These are phyloP conservation scores for Teratosphaeria zuluensis DNA, from an alignment of 2,329 filamentous ascomycete genomes.

Conservation along the genomic window DNA sequence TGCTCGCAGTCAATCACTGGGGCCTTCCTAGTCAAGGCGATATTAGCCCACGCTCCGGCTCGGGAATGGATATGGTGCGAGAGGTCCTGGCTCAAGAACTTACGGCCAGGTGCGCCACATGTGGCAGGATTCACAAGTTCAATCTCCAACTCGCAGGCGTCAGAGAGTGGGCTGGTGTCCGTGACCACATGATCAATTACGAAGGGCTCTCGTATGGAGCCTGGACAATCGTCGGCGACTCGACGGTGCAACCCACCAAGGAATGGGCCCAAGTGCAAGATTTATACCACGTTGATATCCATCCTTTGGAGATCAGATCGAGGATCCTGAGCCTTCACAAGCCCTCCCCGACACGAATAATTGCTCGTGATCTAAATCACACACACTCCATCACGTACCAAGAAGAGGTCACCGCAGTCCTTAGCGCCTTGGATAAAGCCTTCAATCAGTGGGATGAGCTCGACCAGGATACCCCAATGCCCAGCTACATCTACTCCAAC, in stretches of 20 bases:
- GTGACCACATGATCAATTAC: background rate
- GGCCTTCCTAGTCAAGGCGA: background rate
- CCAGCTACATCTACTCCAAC: slow-evolving; percentile 14
- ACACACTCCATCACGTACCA: slow-evolving; percentile 4
- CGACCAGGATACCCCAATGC: slow-evolving; percentile 2
- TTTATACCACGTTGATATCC: background rate
- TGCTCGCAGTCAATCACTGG: background rate
- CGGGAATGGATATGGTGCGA: background rate
- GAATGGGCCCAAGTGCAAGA: background rate
- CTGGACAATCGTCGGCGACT: background rate
- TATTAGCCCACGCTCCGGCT: background rate
- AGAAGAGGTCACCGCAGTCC: slow-evolving; percentile 11
- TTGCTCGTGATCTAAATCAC: background rate
- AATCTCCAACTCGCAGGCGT: background rate
- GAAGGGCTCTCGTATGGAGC: background rate
- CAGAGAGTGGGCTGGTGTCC: background rate
- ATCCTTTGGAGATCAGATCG: slow-evolving; percentile 7
- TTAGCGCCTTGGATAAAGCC: slow-evolving; percentile 4
- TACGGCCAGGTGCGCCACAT: background rate
- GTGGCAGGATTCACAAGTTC: background rate
- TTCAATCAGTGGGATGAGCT: slow-evolving; percentile 4
- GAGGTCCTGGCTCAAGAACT: background rate
- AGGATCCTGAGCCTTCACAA: slow-evolving; percentile 4
- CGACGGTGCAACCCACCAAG: background rate
- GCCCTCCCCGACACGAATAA: background rate